Conservation (phyloP, 1,284 basidiomycete genomes). For the Ustilago hordei region DNA sequence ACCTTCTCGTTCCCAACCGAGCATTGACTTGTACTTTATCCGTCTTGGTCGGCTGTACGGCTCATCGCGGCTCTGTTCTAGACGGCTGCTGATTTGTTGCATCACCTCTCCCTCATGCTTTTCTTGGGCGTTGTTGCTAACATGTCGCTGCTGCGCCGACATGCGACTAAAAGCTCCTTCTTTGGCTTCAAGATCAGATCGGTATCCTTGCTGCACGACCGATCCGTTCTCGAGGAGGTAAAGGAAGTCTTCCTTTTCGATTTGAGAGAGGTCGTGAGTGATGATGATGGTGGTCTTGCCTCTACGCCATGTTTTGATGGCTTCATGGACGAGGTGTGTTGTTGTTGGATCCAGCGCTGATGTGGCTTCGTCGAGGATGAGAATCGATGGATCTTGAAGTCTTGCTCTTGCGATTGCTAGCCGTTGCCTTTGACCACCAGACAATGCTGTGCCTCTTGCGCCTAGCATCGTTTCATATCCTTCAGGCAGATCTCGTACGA, state of each 20-base stretch:
- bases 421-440: constrained; percentile 93
- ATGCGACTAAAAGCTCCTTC: constrained; percentile 18
- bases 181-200: constrained; percentile 77
- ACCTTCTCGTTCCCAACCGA: constrained; percentile 37
- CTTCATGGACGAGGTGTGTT: constrained; percentile 87
- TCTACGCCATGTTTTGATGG: constrained; percentile 83
- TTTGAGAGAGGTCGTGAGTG: constrained; percentile 92
- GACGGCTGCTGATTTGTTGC: constrained; percentile 46
- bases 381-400: constrained; percentile 85
- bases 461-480: constrained; percentile 87
- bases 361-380: constrained; percentile 96
- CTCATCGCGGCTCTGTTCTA: constrained; percentile 25
- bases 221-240: constrained; percentile 87
- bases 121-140: background rate
- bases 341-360: constrained; percentile 92
- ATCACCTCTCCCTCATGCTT: constrained; percentile 70
- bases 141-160: constrained; percentile 23
- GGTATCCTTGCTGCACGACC: constrained; percentile 90
- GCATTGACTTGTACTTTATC: constrained; percentile 32
- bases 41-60: constrained; percentile 71
- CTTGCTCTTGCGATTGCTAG: constrained; percentile 89
- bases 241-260: constrained; percentile 82
- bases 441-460: constrained; percentile 80
- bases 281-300: constrained; percentile 94
- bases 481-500: constrained; percentile 82